Base-by-base conservation (phyloP, 768 basidiomycete species). In the Gloeopeniophorella convolvens region DNA sequence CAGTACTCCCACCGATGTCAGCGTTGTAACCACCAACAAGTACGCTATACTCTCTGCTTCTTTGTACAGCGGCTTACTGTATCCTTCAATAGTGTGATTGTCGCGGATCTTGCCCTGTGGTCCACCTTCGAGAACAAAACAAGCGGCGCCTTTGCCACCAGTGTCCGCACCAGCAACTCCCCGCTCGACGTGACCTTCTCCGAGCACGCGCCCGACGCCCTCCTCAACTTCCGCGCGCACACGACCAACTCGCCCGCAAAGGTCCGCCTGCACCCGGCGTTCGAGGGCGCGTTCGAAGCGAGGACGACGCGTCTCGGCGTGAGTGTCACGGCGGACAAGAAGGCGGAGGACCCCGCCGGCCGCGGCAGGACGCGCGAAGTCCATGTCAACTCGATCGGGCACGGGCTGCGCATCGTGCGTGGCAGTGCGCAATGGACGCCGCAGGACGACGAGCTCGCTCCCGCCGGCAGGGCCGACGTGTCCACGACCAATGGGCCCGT, bases 161-260 rank as follows among this genome's bases (percentile, higher is more conserved):
- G 3, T 21, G n/a, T 42, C 8, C 31, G 10, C n/a, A 54, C 53
- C 11, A 39, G 49, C 37, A 54, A 54, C 32, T 40, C 37, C 1
- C 53, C 53, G 12, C 43, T 54, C 0, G 13, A 24, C 0, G 9
- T 54, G 42, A 52, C 39, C 42, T 35, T 44, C n/a, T 35, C 13
- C 24, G 33, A 44, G 5, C 49, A 50, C 1, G 5, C 53, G 18
- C n/a, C 31, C 3, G 49, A 54, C 32, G 5, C 42, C 5, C 20
- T 12, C 18, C 49, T 54, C 37, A 30, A 30, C 10, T 23, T 51
- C 0, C 15, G 40, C 16, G 42, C 44, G 31, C 48, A 28, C 32
- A 54, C 49, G 5, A 21, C 49, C 8, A 54, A 54, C 44, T 34
- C 53, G 6, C 53, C 49, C 7, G 50, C 50, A 21, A n/a, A 9